These are phyloP conservation scores for Kwoniella mangroviensis DNA, from an alignment of 768 basidiomycete genomes.

Conservation along the genomic window DNA sequence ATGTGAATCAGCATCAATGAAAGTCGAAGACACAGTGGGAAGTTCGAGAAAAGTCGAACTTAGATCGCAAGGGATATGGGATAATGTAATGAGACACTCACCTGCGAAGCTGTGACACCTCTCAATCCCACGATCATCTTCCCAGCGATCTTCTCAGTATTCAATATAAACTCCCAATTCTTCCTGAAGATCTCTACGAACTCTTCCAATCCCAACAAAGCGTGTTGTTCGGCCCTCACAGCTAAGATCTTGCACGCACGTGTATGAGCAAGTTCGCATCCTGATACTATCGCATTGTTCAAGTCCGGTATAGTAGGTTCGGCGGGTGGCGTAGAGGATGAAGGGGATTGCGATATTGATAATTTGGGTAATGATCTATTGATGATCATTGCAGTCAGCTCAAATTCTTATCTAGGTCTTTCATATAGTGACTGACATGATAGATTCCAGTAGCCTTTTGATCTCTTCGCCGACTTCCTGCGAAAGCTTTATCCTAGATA, in stretches of 20 bases:
- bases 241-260: slow-evolving; percentile 78
- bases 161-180: slow-evolving; percentile 87
- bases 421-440: no score
- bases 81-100: slow-evolving; percentile 46
- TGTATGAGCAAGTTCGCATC: slow-evolving; percentile 83
- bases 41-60: no score
- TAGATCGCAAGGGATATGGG: no score
- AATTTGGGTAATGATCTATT: slow-evolving; percentile 18
- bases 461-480: slow-evolving; percentile 63
- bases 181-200: slow-evolving; percentile 82
- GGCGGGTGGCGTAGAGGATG: slow-evolving; percentile 10
- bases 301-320: slow-evolving; percentile 62
- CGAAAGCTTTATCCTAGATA: slow-evolving; percentile 71
- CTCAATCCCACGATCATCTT: slow-evolving; percentile 92
- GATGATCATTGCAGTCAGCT: no score
- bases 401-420: no score
- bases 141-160: slow-evolving; percentile 80
- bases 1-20: background rate
- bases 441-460: slow-evolving; percentile 28
- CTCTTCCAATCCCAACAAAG: slow-evolving; percentile 69
- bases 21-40: no score
- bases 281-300: slow-evolving; percentile 74
- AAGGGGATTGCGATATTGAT: slow-evolving; percentile 17
- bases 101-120: slow-evolving; percentile 83
- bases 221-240: slow-evolving; percentile 77